Evolutionary conservation across 768 basidiomycete species (phyloP).

Genomic region (Mrakia frigida): DNA sequence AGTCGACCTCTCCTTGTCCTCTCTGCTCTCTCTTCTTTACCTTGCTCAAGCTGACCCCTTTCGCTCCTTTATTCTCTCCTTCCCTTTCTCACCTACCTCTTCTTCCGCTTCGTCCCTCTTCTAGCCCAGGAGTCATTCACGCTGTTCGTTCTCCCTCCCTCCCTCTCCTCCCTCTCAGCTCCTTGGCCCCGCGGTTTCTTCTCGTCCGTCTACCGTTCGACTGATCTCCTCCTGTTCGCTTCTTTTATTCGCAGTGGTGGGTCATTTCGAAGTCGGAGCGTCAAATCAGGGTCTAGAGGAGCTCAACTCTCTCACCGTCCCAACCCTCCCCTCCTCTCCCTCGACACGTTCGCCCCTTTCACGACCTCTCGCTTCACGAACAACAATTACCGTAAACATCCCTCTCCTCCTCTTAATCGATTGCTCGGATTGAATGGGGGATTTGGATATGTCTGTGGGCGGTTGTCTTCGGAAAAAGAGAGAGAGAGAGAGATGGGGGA

Average conservation of each 20-base stretch:
- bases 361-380: background rate
- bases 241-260: background rate
- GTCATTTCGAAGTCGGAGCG: slow-evolving; percentile 5
- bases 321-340: no score
- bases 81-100: background rate
- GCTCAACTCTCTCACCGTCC: no score
- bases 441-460: no score
- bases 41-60: no score
- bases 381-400: background rate
- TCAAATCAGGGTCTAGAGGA: background rate
- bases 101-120: background rate
- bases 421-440: no score
- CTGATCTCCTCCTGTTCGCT: background rate
- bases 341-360: no score
- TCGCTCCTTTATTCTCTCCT: background rate
- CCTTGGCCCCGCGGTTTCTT: background rate
- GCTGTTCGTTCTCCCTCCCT: background rate
- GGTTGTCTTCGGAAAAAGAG: no score
- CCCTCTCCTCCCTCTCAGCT: background rate
- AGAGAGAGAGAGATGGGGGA: no score
- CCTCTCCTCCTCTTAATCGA: background rate
- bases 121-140: slow-evolving; percentile 10
- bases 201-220: background rate
- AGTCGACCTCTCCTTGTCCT: background rate
- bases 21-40: background rate